Conservation (phyloP, 2,329 filamentous ascomycete genomes). For the Alternaria metachromatica region DNA sequence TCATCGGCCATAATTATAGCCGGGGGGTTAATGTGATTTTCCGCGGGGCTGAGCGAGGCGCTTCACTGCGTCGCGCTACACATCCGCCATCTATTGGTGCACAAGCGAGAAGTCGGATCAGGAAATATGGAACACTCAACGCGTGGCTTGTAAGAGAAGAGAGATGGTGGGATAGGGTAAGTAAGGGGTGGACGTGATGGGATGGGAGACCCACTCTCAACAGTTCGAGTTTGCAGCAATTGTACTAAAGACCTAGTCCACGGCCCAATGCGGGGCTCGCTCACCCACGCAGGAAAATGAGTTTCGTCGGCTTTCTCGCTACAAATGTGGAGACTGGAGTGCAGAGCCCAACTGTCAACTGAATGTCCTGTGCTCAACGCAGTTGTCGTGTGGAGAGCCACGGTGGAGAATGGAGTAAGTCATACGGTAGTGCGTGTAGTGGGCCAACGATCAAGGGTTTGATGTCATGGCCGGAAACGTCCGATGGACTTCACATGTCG, state of each 20-base stretch:
- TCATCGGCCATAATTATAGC: not conserved
- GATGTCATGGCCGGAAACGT: slow-evolving; percentile 5
- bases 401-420: slow-evolving; percentile 9
- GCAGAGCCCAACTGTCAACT: slow-evolving; percentile 2
- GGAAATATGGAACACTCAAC: not conserved
- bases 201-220: slow-evolving; percentile 25
- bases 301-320: slow-evolving; percentile 1
- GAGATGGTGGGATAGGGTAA: not conserved
- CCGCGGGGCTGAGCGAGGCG: not conserved
- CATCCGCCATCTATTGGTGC: not conserved
- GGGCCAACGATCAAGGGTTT: slow-evolving; percentile 2
- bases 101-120: not conserved
- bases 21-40: not conserved
- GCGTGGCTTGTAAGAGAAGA: not conserved
- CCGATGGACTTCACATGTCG: slow-evolving; percentile 1
- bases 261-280: not conserved
- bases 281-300: not conserved
- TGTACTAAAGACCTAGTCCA: not conserved
- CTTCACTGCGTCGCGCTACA: not conserved
- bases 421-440: not conserved
- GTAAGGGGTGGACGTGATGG: not conserved
- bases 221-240: slow-evolving; percentile 18
- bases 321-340: slow-evolving; percentile 12
- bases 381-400: slow-evolving; percentile 4
- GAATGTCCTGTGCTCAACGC: not conserved